phyloP scores from a whole-genome alignment of 768 basidiomycete genomes.

The Boletus reticuloceps region DNA sequence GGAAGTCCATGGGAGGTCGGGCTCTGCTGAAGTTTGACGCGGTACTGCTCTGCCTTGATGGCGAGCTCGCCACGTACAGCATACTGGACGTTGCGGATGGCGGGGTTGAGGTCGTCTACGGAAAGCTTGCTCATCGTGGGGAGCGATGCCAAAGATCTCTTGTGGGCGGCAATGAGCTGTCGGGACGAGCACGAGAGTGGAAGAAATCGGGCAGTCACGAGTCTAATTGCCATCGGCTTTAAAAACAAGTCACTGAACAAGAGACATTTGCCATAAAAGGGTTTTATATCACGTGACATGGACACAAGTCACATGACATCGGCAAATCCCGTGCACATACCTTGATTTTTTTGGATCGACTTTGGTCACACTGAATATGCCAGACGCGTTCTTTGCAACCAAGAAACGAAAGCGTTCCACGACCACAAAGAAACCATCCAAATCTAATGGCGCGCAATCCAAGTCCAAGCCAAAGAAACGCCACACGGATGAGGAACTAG shows the following conservation, averaged over 20 bases:
- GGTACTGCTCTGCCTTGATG: constrained; percentile 85
- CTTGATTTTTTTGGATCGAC: constrained; percentile 22
- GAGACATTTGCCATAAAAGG: neutral
- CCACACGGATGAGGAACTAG: constrained; percentile 58
- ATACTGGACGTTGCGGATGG: constrained; percentile 86
- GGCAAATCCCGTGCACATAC: constrained; percentile 10
- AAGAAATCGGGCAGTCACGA: neutral
- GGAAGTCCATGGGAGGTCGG: constrained; percentile 54
- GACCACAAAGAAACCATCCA: constrained; percentile 22
- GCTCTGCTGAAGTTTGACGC: constrained; percentile 62
- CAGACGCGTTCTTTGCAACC: constrained; percentile 78
- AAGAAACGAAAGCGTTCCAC: constrained; percentile 60
- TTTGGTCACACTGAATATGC: constrained; percentile 44
- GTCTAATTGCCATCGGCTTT: constrained; percentile 10
- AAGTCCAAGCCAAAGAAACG: constrained; percentile 25
- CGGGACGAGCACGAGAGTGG: neutral
- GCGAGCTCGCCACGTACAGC: constrained; percentile 97
- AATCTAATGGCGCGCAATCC: constrained; percentile 23
- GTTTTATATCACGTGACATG: neutral
- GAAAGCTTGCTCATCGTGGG: constrained; percentile 57
- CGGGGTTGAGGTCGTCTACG: constrained; percentile 73
- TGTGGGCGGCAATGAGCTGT: constrained; percentile 1
- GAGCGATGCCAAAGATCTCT: constrained; percentile 1
- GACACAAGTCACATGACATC: constrained; percentile 9
- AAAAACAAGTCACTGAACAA: neutral